Base-by-base conservation (phyloP, 2,329 filamentous ascomycete species). In the Whalleya microplaca region DNA sequence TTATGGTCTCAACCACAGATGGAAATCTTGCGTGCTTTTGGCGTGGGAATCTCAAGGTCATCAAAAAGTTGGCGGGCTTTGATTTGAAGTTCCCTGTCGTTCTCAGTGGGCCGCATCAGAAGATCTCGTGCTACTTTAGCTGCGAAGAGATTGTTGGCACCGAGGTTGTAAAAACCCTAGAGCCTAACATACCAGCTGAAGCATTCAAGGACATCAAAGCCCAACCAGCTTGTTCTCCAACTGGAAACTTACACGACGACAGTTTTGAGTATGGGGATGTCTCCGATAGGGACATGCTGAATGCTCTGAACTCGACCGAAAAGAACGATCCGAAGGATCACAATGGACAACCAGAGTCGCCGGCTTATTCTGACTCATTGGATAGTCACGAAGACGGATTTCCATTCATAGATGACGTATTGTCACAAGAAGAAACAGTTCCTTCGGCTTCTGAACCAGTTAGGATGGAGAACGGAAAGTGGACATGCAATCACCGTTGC, bases 101-200 rank as follows among this genome's bases (percentile, higher is more conserved):
- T 0, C 69, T 92, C 19, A 80, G 72, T 1, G 75, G 75, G 3
- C 70, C 77, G 0, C 80, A 83, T 18, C 83, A 88, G 54, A 75
- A 80, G 2, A 82, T 95, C 32, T 80, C 80, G 21, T 91, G 86
- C 58, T 85, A 87, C 68, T 79, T 93, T 47, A 90, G 91, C 71
- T 98, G 93, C 63, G 94, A 97, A 73, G 88, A 92, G 43, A 89
- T 98, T 65, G 91, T 87, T 2, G 85, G 85, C 1, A 87, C 85
- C 0, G 70, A 76, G 29, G 69, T 81, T 14, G 53, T 41, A 18
- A 59, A 62, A 19, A 59, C 49, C 7, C 21, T 71, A 21, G 56
- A 64, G 42, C 69, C 66, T 16, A 59, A 72, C 32, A 66, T 76
- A 51, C 71, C 72, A 5, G 59, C 64, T 14, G 71, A 66, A 4